These are phyloP conservation scores for Coniochaeta prunicola DNA, from an alignment of 2,329 filamentous ascomycete genomes.

Conservation along the genomic window DNA sequence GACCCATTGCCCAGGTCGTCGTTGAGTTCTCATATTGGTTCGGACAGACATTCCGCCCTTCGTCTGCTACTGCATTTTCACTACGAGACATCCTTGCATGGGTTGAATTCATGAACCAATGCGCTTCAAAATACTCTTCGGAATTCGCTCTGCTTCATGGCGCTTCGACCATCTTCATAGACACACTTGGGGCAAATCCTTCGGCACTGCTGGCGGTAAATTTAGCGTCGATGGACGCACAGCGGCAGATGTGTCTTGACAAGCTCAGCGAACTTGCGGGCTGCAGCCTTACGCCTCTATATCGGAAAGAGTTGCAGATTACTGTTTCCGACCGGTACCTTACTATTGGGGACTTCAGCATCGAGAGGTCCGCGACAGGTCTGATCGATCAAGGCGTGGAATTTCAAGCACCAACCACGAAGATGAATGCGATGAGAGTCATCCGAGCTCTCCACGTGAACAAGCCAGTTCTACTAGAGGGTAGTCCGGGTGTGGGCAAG, in stretches of 20 bases:
- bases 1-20: slow-evolving; percentile 57
- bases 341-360: slow-evolving; percentile 66
- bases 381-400: slow-evolving; percentile 58
- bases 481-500: slow-evolving; percentile 96
- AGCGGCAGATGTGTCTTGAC: slow-evolving; percentile 65
- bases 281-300: slow-evolving; percentile 59
- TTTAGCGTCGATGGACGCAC: slow-evolving; percentile 58
- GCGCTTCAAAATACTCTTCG: slow-evolving; percentile 33
- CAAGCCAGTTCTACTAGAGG: slow-evolving; percentile 91
- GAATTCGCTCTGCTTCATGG: slow-evolving; percentile 62
- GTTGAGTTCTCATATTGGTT: slow-evolving; percentile 93
- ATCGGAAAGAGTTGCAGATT: slow-evolving; percentile 56
- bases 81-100: slow-evolving; percentile 89
- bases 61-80: slow-evolving; percentile 70
- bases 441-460: slow-evolving; percentile 79
- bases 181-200: slow-evolving; percentile 91
- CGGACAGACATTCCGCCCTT: slow-evolving; percentile 69
- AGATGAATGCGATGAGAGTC: slow-evolving; percentile 83
- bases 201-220: slow-evolving; percentile 75
- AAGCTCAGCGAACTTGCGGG: slow-evolving; percentile 63
- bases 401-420: slow-evolving; percentile 84
- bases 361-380: slow-evolving; percentile 45
- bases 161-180: slow-evolving; percentile 90
- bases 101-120: slow-evolving; percentile 84
- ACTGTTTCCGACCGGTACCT: slow-evolving; percentile 45